These are phyloP conservation scores for Nitzschia inconspicua DNA, from an alignment of 108 stramenopile genomes.

Conservation along the genomic window DNA sequence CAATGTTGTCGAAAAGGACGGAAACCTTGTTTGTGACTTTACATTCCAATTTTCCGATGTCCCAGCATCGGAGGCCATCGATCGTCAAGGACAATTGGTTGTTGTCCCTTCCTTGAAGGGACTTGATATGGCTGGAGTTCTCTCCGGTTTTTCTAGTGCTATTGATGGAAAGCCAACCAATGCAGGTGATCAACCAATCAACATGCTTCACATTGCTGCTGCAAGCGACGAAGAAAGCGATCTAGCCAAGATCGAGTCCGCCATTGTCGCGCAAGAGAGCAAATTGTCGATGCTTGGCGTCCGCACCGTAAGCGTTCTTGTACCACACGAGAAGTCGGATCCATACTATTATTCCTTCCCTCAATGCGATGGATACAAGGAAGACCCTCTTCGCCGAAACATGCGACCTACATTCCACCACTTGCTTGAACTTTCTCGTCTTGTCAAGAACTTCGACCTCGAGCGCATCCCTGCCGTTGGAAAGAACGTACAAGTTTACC, in stretches of 20 bases:
- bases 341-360: constrained; percentile 89
- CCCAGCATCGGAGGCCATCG: constrained; percentile 54
- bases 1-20: constrained; percentile 53
- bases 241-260: constrained; percentile 48
- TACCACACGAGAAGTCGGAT: constrained; percentile 65
- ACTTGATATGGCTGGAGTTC: constrained; percentile 62
- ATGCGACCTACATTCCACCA: constrained; percentile 98
- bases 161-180: constrained; percentile 49
- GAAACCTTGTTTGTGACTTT: constrained; percentile 77
- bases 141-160: constrained; percentile 51
- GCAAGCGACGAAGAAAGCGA: constrained; percentile 23
- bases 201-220: constrained; percentile 83
- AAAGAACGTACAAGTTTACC: constrained; percentile 89
- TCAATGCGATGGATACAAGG: constrained; percentile 68
- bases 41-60: constrained; percentile 88
- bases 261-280: constrained; percentile 43
- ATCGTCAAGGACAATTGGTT: constrained; percentile 63
- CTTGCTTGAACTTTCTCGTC: constrained; percentile 84
- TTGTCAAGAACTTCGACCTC: constrained; percentile 79
- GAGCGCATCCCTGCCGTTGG: constrained; percentile 88
- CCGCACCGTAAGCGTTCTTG: constrained; percentile 79
- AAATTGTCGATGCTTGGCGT: constrained; percentile 71
- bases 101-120: constrained; percentile 47
- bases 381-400: constrained; percentile 91
- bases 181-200: constrained; percentile 60